Conservation (phyloP, 805 yeast genomes). For the Spathaspora arborariae region DNA sequence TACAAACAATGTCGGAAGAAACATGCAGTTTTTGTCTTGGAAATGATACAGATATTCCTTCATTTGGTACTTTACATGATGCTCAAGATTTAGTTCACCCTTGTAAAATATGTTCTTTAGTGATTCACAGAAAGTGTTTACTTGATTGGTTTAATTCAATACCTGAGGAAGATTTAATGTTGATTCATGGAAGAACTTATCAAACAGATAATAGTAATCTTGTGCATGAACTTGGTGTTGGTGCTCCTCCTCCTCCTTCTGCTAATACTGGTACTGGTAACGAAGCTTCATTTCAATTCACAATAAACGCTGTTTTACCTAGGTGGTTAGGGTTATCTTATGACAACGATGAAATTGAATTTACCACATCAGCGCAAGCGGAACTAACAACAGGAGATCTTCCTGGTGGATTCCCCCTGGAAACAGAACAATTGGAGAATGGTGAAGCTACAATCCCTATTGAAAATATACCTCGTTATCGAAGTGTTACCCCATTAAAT, state of each 20-base stretch:
- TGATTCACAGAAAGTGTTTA: constrained; percentile 35
- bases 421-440: neutral
- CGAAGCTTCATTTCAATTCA: neutral
- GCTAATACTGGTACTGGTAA: neutral
- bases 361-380: neutral
- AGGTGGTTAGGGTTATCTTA: constrained; percentile 2
- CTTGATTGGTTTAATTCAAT: constrained; percentile 39
- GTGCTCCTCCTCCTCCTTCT: constrained; percentile 1
- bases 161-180: constrained; percentile 23
- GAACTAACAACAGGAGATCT: neutral
- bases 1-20: neutral
- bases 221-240: constrained; percentile 11
- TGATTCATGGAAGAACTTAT: constrained; percentile 10
- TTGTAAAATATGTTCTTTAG: constrained; percentile 34
- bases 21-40: constrained; percentile 38
- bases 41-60: constrained; percentile 35
- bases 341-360: neutral
- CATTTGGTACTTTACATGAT: constrained; percentile 32
- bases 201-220: neutral
- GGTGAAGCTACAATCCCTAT: too few species aligned
- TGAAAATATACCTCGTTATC: too few species aligned
- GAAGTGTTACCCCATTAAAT: too few species aligned
- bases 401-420: neutral
- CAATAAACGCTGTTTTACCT: neutral
- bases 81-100: constrained; percentile 36